phyloP scores from a whole-genome alignment of 176 grass and related monocot genomes.

The Neostapfia colusana region DNA sequence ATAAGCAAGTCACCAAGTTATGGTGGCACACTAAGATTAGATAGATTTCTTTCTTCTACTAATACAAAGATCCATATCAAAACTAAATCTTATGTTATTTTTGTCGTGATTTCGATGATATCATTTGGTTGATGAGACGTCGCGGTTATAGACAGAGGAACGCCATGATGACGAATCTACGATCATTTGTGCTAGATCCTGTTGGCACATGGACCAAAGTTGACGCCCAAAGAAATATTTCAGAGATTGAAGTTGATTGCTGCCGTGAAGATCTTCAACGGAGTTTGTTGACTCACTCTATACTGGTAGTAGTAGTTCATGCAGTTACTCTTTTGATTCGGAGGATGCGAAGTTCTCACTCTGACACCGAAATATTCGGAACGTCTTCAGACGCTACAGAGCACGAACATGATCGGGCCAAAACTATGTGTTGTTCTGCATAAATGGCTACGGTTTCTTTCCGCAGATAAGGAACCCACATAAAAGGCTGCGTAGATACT shows the following conservation, averaged over 20 bases:
- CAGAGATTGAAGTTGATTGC: background rate
- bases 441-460: background rate
- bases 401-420: too few species aligned
- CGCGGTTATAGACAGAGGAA: background rate
- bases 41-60: background rate
- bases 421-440: too few species aligned
- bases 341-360: background rate
- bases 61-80: background rate
- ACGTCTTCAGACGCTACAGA: too few species aligned
- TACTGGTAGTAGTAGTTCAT: background rate
- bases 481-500: background rate
- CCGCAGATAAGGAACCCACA: background rate
- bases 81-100: too few species aligned
- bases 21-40: too few species aligned
- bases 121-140: background rate
- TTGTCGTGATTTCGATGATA: background rate
- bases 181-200: background rate
- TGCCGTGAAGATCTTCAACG: background rate
- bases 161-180: too few species aligned
- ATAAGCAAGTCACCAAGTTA: background rate
- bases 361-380: background rate
- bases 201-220: background rate
- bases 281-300: background rate
- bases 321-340: too few species aligned
- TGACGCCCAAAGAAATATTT: background rate